Conservation (phyloP, 2,329 filamentous ascomycete species). For the Calonectria pteridis region DNA sequence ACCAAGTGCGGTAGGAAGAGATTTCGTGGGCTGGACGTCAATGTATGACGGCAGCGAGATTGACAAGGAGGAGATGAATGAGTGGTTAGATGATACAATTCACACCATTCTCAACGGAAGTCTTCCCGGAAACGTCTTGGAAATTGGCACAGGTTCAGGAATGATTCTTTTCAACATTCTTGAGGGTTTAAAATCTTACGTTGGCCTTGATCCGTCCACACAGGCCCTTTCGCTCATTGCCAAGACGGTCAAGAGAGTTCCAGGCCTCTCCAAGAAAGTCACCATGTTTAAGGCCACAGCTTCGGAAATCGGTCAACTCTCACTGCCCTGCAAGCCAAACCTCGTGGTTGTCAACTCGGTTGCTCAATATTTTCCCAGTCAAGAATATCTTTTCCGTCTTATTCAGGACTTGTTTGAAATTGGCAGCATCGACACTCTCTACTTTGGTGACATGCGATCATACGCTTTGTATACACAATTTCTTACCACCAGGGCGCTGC, state of each 20-base stretch:
- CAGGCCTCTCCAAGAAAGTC: conserved; percentile 26
- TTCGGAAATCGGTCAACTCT: conserved; percentile 24
- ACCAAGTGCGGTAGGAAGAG: conserved; percentile 32
- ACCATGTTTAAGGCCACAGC: conserved; percentile 38
- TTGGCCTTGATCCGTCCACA: conserved; percentile 45
- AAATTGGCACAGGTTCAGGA: conserved; percentile 47
- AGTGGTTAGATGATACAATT: conserved; percentile 50
- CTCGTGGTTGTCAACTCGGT: conserved; percentile 46
- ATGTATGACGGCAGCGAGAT: conserved; percentile 47
- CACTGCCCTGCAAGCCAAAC: neutral
- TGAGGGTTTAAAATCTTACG: conserved; percentile 36
- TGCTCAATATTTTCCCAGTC: conserved; percentile 44
- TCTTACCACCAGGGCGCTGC: conserved; percentile 17
- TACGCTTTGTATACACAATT: conserved; percentile 34
- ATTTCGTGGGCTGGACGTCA: conserved; percentile 49
- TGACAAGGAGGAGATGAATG: conserved; percentile 45
- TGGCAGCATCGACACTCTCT: conserved; percentile 12
- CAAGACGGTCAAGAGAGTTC: conserved; percentile 25
- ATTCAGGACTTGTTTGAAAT: conserved; percentile 27
- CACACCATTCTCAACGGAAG: conserved; percentile 29
- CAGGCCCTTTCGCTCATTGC: conserved; percentile 39
- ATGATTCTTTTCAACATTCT: conserved; percentile 48
- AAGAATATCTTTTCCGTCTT: conserved; percentile 35
- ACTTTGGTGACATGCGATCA: conserved; percentile 42
- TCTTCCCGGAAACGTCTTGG: conserved; percentile 37